Evolutionary conservation across 805 yeast genomes (phyloP), one percentile per base, ranked within the genome.

Genomic region (Saccharomycopsis sp.): DNA sequence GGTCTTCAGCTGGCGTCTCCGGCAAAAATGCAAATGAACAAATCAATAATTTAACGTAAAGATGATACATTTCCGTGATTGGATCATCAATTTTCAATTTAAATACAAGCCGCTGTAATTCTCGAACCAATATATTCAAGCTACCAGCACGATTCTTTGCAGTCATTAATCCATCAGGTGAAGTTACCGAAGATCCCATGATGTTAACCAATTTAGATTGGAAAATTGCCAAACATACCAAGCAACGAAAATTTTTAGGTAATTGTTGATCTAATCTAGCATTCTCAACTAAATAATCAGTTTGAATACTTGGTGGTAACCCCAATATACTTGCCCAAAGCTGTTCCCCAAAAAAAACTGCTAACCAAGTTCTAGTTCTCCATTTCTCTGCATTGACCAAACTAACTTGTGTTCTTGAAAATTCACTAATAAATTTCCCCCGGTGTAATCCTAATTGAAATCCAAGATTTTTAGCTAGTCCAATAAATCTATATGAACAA

Each of bases 281-380:
- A 55, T 74, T 77, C 54, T 88, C 95, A 27, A 89, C 66, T 34
- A 88, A 65, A 58, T 80, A 85, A 60, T 89, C 97, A 0, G 89
- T 81, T 47, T 80, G 85, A 54, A 85, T 74, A 3, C 87, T 79
- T 1, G 96, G 89, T 1, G 97, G 97, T 41, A 89, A 65, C 0
- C 97, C 97, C 37, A 88, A 63, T 29, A 80, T 77, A 9, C 94
- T 82, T 3, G 95, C 81, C 93, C 96, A 85, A 57, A 87, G 83
- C 54, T 88, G 94, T 58, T 88, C 96, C 38, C 86, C 72, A 57
- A 88, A 83, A 60, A 84, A 89, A 3, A 85, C 82, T 2, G 90
- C 88, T 23, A 87, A 65, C 97, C 97, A 89, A 1, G 95, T 77
- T 53, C 96, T 69, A 1, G 96, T 87, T 60, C 97, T 73, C 97